Evolutionary conservation across 2,329 filamentous ascomycete genomes (phyloP).

Genomic region (Cyphellophora attinorum): DNA sequence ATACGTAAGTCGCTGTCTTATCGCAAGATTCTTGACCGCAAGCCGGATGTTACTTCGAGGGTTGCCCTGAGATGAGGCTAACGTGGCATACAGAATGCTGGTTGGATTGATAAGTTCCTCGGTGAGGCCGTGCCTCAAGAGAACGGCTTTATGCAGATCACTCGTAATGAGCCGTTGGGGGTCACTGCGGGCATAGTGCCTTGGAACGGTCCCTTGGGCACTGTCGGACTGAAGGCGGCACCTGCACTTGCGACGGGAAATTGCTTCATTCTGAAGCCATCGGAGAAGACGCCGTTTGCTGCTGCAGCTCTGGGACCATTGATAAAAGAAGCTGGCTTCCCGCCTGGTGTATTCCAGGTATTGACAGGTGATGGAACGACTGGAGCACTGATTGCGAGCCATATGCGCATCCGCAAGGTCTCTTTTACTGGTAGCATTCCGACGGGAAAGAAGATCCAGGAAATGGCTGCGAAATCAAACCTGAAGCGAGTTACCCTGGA

Average conservation of each 20-base stretch:
- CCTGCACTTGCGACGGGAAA: slow-evolving; percentile 47
- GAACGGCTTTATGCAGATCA: slow-evolving; percentile 64
- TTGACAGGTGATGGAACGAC: slow-evolving; percentile 61
- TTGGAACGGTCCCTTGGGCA: slow-evolving; percentile 70
- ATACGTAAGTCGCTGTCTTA: no score
- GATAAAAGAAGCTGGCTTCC: slow-evolving; percentile 64
- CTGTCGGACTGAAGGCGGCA: slow-evolving; percentile 42
- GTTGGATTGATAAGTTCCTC: slow-evolving; percentile 85
- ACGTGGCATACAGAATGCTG: no score
- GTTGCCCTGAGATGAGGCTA: no score
- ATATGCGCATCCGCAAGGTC: slow-evolving; percentile 62
- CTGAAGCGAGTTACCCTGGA: slow-evolving; percentile 54
- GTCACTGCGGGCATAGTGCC: slow-evolving; percentile 77
- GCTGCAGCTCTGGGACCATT: slow-evolving; percentile 54
- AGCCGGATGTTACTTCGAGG: no score
- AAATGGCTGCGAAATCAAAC: slow-evolving; percentile 29
- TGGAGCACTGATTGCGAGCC: slow-evolving; percentile 57
- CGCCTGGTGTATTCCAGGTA: slow-evolving; percentile 68
- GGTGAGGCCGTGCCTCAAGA: slow-evolving; percentile 75
- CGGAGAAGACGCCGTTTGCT: slow-evolving; percentile 49
- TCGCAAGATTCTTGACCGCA: no score
- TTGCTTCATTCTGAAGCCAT: slow-evolving; percentile 47
- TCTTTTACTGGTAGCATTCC: slow-evolving; percentile 68
- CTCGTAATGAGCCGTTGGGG: slow-evolving; percentile 54
- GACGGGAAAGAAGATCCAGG: slow-evolving; percentile 45